Evolutionary conservation across 495 filamentous ascomycete species (phyloP).

Genomic region (Penicillium parvum): DNA sequence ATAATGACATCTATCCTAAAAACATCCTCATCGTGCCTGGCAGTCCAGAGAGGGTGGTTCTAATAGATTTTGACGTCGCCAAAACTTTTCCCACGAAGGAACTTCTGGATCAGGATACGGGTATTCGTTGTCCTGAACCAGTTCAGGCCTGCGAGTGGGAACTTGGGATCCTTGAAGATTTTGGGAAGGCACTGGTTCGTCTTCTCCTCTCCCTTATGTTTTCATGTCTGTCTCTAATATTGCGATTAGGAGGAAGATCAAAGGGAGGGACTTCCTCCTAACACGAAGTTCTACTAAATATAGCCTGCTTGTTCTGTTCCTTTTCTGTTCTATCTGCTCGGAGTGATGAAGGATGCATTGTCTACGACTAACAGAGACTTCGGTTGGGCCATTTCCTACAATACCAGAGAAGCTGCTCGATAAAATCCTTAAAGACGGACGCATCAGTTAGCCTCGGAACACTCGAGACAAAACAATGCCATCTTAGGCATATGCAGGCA

Average conservation of each 20-base stretch:
- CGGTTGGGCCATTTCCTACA: constrained; percentile 33
- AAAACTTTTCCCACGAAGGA: constrained; percentile 18
- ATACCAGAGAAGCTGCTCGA: constrained; percentile 31
- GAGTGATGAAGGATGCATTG: constrained; percentile 10
- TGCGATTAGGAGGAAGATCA: constrained; percentile 18
- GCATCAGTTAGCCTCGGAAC: constrained; percentile 19
- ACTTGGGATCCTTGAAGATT: constrained; percentile 8
- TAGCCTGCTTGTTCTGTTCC: no score
- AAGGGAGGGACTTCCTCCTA: constrained; percentile 21
- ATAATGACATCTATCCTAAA: constrained; percentile 23
- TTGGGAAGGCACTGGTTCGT: constrained; percentile 10
- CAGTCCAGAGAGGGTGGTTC: constrained; percentile 22
- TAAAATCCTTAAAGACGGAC: constrained; percentile 37
- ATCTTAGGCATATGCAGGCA: constrained; percentile 36
- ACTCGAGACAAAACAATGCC: constrained; percentile 27
- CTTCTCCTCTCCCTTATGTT: not conserved
- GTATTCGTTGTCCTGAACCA: constrained; percentile 3
- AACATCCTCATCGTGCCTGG: constrained; percentile 20
- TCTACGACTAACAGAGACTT: constrained; percentile 32
- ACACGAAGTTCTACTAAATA: constrained; percentile 21
- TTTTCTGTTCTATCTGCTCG: no score
- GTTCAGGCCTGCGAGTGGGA: constrained; percentile 15
- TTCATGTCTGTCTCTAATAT: constrained; percentile 6
- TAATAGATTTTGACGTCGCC: constrained; percentile 28
- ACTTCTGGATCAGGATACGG: no score